Conservation (phyloP, 331 rosid genomes). For the Rhamnella rubrinervis region DNA sequence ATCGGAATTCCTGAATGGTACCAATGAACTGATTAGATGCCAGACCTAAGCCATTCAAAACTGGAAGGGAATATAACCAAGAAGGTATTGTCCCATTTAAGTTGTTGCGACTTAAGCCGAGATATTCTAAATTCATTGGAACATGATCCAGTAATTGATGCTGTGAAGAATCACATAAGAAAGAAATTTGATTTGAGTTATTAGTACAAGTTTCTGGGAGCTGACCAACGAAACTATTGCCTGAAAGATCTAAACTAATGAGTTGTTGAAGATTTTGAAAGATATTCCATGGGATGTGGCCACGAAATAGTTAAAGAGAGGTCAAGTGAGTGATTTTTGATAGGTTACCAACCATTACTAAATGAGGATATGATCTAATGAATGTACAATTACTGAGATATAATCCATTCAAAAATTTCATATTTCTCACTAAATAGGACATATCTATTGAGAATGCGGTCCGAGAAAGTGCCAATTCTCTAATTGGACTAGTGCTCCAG, state of each 20-base stretch:
- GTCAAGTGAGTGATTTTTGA: neutral
- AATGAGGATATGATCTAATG: neutral
- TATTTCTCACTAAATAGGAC: neutral
- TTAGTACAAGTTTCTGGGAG: neutral
- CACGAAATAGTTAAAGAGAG: neutral
- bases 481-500: constrained; percentile 10
- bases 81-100: neutral
- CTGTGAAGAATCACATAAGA: neutral
- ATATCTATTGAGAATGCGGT: neutral
- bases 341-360: neutral
- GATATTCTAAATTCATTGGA: neutral
- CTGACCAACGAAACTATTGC: neutral
- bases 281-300: constrained; percentile 15
- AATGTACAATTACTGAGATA: neutral
- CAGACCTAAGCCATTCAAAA: neutral
- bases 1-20: neutral
- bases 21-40: neutral
- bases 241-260: neutral
- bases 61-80: neutral
- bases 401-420: neutral
- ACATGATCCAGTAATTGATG: neutral
- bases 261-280: neutral
- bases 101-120: neutral
- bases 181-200: neutral
- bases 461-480: neutral